Base-by-base conservation (phyloP, 2,329 filamentous ascomycete species). In the Westerdykella sp. region DNA sequence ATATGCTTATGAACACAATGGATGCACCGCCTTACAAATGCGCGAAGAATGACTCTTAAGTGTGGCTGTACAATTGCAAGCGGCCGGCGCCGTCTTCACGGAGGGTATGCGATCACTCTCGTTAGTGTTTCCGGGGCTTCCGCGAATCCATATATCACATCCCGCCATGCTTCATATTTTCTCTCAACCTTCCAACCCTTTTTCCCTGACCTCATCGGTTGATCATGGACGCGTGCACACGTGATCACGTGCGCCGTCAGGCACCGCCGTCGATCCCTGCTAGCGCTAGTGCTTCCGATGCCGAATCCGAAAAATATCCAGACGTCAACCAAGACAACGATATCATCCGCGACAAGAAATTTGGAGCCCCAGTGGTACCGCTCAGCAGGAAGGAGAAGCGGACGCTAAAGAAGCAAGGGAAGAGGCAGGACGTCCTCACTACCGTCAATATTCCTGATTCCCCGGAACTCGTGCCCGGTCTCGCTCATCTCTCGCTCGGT, bases 201-300 rank as follows among this genome's bases (percentile, higher is more conserved):
- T 28, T n/a, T n/a, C n/a, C n/a, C n/a, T n/a, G n/a, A n/a, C n/a
- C n/a, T 10, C 9, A 28, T 28, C 7, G 25, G 9, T 10, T 10
- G 25, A 12, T 12, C 25, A 28, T 28, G 25, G 25, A 28, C 25
- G 7, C 25, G 58, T 28, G 30, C 22, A 46, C 62, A 62, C 61
- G 62, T 62, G 59, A 53, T 53, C 62, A 66, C 62, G 62, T 65
- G 61, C 44, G 34, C 44, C 54, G 47, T 50, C 47, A 46, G 44
- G 45, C 7, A 28, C 25, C 2, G 4, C 9, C 4, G 11, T 7
- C 2, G 25, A 44, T 31, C 34, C 40, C 45, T 14, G 28, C 32
- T 41, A 43, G 43, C 41, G 47, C 32, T 40, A 43, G 43, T 40
- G 47, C 48, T 41, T 57, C 53, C 56, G 46, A 53, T 54, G 40